Base-by-base conservation (phyloP, 1,284 basidiomycete genomes). In the Fomitopsis pinicola region DNA sequence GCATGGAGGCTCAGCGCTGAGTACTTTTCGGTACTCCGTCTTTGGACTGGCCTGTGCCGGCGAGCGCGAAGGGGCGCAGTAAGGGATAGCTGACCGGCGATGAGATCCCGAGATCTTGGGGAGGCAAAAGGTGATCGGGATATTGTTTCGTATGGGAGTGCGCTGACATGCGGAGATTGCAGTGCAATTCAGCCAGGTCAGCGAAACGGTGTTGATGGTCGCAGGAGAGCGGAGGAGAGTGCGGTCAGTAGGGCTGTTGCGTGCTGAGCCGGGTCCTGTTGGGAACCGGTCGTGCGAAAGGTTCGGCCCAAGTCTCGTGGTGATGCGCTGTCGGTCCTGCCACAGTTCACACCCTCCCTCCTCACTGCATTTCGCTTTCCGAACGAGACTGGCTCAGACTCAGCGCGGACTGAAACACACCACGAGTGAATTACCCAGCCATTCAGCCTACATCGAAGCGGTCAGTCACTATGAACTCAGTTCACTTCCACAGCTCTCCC, bases 41-140 rank as follows among this genome's bases (percentile, higher is more conserved):
- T 17, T 30, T 28, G 26, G 30, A 30, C 28, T 33, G 12, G 15
- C 28, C 48, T 50, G 48, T 33, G 48, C 28, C 26, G 19, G 48
- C 26, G 48, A 33, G 48, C 48, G 28, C 48, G 30, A 28, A 28
- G 35, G 48, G 48, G 48, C 48, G 28, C 48, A 30, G 48, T 50
- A 17, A 2, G 38, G 38, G 30, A 33, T 40, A 40, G 38, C 12
- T 40, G 38, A 40, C 38, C 38, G 38, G 38, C 38, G 38, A 17
- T 50, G 48, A 46, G 48, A 50, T 33, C 48, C 28, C 15, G 15
- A 26, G 38, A 33, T 30, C 48, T 50, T 48, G 22, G 48, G 48
- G 45, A 50, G 48, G 48, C 28, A 50, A 50, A 50, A 50, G 48
- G 28, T 50, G 48, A 50, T 50, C 48, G 48, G 48, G 48, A 50